Conservation (phyloP, 176 grass and related monocot genomes). For the Oryza meyeriana region DNA sequence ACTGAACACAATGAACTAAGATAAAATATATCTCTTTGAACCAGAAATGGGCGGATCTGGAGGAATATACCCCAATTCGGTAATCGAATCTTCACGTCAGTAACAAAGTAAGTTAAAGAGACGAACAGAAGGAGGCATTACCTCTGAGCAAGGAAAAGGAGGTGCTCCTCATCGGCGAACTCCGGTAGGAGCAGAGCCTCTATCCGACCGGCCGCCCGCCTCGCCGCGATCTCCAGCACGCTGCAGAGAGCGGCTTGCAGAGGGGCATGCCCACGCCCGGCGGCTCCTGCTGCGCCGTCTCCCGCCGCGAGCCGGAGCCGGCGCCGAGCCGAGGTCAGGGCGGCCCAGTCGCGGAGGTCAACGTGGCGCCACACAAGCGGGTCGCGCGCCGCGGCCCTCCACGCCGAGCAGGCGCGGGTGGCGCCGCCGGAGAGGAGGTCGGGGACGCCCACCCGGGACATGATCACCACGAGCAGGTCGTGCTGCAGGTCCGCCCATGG, state of each 20-base stretch:
- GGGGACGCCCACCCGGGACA: constrained; percentile 39
- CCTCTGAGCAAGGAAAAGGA: constrained; percentile 50
- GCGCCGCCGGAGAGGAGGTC: constrained; percentile 46
- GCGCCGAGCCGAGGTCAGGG: constrained; percentile 15
- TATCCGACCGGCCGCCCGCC: constrained; percentile 18
- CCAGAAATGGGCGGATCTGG: not conserved
- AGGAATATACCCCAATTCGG: not conserved
- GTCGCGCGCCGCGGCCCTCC: constrained; percentile 45
- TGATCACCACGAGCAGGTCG: constrained; percentile 56
- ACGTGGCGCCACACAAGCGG: constrained; percentile 51
- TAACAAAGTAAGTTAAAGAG: not conserved
- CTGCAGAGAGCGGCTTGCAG: constrained; percentile 10
- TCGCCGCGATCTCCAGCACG: constrained; percentile 30
- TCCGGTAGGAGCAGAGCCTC: constrained; percentile 44
- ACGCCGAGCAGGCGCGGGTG: constrained; percentile 46
- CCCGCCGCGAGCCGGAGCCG: not conserved
- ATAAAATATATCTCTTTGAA: not conserved
- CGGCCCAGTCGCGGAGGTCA: constrained; percentile 56
- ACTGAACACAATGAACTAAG: not conserved
- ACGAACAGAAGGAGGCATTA: constrained; percentile 25
- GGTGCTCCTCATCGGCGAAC: constrained; percentile 48
- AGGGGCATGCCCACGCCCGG: not conserved
- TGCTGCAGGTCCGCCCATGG: constrained; percentile 59
- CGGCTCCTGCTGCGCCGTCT: not conserved
- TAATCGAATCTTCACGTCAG: not conserved